A percentile compares a stretch with the other conserved stretches of the same genome.
Conservation (phyloP, 169 alveolate genomes). For the Besnoitia besnoiti region DNA sequence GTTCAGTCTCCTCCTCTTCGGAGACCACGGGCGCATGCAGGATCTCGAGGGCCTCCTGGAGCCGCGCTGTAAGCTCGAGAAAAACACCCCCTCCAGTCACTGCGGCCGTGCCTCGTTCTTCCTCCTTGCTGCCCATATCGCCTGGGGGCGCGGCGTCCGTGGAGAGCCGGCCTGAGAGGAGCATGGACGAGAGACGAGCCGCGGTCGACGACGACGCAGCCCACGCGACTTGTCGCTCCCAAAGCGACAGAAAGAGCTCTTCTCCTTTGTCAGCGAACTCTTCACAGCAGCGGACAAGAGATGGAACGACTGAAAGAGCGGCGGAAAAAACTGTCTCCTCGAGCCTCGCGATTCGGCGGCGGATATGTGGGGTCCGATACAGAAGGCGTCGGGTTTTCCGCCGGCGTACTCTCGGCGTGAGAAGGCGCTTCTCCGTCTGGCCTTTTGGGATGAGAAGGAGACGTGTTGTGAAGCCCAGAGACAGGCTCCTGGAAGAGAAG, state of each 20-base stretch:
- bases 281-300: background rate
- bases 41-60: background rate
- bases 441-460: background rate
- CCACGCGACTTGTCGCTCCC: background rate
- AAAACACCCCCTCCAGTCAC: background rate
- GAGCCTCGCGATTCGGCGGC: background rate
- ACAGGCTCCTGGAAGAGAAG: background rate
- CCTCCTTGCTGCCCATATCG: background rate
- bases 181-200: conserved; percentile 10
- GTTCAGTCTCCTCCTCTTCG: background rate
- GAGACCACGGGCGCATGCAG: background rate
- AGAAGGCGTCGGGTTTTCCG: background rate
- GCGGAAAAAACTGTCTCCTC: no score
- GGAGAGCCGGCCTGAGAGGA: conserved; percentile 5
- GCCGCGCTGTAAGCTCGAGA: background rate
- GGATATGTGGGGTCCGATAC: background rate
- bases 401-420: background rate
- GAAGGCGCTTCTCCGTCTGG: background rate
- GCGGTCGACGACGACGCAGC: background rate
- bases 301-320: background rate
- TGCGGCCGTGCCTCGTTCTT: background rate
- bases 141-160: background rate
- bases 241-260: conserved; percentile 29
- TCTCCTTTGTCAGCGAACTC: conserved; percentile 9
- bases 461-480: background rate